Conservation (phyloP, 2,329 filamentous ascomycete genomes). For the Emericellopsis atlantica region DNA sequence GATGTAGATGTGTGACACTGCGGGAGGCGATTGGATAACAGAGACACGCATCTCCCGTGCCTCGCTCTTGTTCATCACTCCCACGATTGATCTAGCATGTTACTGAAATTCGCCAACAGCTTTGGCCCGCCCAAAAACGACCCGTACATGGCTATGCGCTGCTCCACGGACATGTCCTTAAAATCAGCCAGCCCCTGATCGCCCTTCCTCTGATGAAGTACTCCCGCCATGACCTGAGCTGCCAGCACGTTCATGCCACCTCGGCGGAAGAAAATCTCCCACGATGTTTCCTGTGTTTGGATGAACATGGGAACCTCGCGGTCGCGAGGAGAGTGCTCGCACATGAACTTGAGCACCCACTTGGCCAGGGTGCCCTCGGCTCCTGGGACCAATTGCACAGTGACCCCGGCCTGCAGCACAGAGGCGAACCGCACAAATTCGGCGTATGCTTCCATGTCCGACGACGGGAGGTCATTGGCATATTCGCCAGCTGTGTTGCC, state of each 20-base stretch:
- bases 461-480: conserved; percentile 19
- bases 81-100: conserved; percentile 3
- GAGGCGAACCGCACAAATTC: conserved; percentile 37
- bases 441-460: conserved; percentile 30
- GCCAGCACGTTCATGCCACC: conserved; percentile 23
- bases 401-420: conserved; percentile 23
- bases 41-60: neutral
- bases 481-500: conserved; percentile 27
- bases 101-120: conserved; percentile 7
- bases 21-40: neutral
- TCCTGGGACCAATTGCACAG: conserved; percentile 35
- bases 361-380: conserved; percentile 32
- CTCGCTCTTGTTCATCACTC: neutral
- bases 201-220: conserved; percentile 12
- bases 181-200: conserved; percentile 16
- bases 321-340: conserved; percentile 23
- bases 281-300: conserved; percentile 25
- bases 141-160: conserved; percentile 12
- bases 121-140: conserved; percentile 13
- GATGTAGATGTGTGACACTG: neutral
- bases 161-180: conserved; percentile 13
- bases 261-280: conserved; percentile 21
- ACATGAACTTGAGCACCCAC: conserved; percentile 42
- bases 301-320: conserved; percentile 18
- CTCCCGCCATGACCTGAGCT: conserved; percentile 17